Evolutionary conservation across 179 eudicot genomes (phyloP), one percentile per base, ranked within the genome.

Genomic region (Silene noctiflora): DNA sequence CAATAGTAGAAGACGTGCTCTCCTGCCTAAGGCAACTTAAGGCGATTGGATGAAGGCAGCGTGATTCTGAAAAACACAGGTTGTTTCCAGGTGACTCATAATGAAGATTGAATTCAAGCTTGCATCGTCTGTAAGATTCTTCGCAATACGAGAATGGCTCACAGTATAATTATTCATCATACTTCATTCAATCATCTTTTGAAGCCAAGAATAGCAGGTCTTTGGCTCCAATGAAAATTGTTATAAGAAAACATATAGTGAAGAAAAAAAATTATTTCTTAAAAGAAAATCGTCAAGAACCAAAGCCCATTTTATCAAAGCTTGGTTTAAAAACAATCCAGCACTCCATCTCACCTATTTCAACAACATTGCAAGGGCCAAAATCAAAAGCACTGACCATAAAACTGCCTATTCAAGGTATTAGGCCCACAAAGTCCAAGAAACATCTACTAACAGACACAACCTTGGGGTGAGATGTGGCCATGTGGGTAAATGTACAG

Each of bases 371-470:
- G 74, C 39, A 16, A 51, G 27, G 71, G 27, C 6, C 24, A 5
- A 16, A 24, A 51, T 53, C 25, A 46, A 14, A 24, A 48, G 9
- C n/a, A 29, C 60, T 55, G 46, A 21, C 56, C 44, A 25, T 4
- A 12, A 51, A 20, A 12, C 35, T 48, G 39, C 27, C 61, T 31
- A 24, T 70, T 70, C n/a, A 58, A 60, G 33, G 33, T 31, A 59
- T 35, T 67, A 74, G 11, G 21, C 76, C 19, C 24, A 58, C 20
- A 60, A 61, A 60, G 33, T 48, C 73, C 25, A 51, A 33, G 25
- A 67, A 19, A 53, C 64, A 68, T 44, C 69, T 27, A 67, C 17
- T n/a, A 69, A 55, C 12, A 76, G 25, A 67, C 46, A n/a, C 20
- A 66, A 31, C 19, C 12, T 10, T 42, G 19, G 6, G 7, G 59